phyloP scores from a whole-genome alignment of 768 basidiomycete species.

The Leccinum ochraceum region DNA sequence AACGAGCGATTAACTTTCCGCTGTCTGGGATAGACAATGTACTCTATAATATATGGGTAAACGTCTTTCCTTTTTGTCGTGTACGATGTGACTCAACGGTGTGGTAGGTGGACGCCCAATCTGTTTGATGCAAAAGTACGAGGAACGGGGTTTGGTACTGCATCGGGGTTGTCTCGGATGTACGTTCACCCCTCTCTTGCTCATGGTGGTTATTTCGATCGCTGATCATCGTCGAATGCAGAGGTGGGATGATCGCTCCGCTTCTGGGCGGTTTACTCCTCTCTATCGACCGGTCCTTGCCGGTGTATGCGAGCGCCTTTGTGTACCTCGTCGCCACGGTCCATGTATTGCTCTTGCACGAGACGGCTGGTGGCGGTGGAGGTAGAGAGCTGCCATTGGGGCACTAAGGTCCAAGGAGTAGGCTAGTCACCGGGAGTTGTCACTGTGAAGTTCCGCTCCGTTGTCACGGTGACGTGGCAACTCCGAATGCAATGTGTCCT shows the following conservation, averaged over 20 bases:
- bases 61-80: not conserved
- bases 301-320: slow-evolving; percentile 73
- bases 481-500: too few species aligned
- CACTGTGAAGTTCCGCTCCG: not conserved
- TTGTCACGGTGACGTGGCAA: not conserved
- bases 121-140: slow-evolving; percentile 84
- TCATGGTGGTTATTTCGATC: not conserved
- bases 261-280: slow-evolving; percentile 75
- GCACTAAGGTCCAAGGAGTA: not conserved
- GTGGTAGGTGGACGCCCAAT: slow-evolving; percentile 73
- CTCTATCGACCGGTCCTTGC: slow-evolving; percentile 63
- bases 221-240: slow-evolving; percentile 28
- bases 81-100: not conserved
- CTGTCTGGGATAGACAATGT: slow-evolving; percentile 59
- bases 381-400: slow-evolving; percentile 8
- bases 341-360: slow-evolving; percentile 63
- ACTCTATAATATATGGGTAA: slow-evolving; percentile 78
- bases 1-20: not conserved
- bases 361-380: slow-evolving; percentile 36
- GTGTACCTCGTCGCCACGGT: slow-evolving; percentile 64
- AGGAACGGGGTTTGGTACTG: slow-evolving; percentile 86
- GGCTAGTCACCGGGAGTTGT: too few species aligned
- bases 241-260: slow-evolving; percentile 89
- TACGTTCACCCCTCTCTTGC: slow-evolving; percentile 38
- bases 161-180: slow-evolving; percentile 84